phyloP scores from a whole-genome alignment of 805 yeast species.

The Komagataella kurtzmanii region DNA sequence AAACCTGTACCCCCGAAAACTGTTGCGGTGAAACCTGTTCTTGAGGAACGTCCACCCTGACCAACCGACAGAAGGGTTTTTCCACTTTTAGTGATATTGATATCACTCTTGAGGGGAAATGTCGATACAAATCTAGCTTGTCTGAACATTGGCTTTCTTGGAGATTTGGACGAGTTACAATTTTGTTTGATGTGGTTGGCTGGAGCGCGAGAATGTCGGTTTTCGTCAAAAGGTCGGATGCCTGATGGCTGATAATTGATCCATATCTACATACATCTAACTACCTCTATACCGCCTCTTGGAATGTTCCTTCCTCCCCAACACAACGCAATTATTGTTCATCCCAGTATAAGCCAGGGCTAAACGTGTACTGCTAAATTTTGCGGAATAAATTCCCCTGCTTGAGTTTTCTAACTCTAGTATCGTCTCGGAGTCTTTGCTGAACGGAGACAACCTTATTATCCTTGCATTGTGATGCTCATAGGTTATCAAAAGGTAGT shows the following conservation, averaged over 20 bases:
- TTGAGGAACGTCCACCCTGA: conserved; percentile 69
- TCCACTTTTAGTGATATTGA: conserved; percentile 62
- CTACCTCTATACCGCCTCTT: background rate
- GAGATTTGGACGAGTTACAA: background rate
- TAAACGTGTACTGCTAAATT: background rate
- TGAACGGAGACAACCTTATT: background rate
- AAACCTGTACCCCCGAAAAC: conserved; percentile 79
- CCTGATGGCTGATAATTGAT: background rate
- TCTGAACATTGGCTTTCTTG: background rate
- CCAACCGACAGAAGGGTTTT: conserved; percentile 64
- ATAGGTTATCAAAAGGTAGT: conserved; percentile 24
- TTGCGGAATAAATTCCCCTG: background rate
- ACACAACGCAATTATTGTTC: background rate
- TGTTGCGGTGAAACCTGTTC: conserved; percentile 82
- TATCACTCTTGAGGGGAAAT: conserved; percentile 36
- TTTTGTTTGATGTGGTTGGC: background rate
- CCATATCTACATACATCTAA: background rate
- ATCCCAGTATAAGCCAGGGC: background rate
- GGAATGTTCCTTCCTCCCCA: background rate
- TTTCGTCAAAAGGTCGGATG: background rate
- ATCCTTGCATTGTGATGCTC: conserved; percentile 15
- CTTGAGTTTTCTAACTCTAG: background rate
- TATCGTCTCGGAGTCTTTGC: background rate
- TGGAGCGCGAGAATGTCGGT: background rate
- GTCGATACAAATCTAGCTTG: conserved; percentile 9